A percentile compares a stretch with the other conserved stretches of the same genome.
Conservation (phyloP, 2,329 filamentous ascomycete genomes). For the Beauveria australis region DNA sequence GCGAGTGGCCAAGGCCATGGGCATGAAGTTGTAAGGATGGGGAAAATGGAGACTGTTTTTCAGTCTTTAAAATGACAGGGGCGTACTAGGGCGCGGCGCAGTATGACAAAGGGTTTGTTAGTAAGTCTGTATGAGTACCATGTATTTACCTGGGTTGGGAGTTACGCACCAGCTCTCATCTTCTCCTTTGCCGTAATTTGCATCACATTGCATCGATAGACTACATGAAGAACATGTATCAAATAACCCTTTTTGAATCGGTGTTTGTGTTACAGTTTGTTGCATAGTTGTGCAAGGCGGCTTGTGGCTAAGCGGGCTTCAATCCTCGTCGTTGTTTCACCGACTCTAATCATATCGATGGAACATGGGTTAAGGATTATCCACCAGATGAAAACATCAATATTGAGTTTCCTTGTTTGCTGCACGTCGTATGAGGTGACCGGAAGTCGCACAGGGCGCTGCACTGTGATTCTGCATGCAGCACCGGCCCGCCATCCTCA, state of each 20-base stretch:
- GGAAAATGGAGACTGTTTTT: neutral
- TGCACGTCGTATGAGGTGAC: neutral
- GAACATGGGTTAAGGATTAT: neutral
- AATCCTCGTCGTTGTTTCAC: neutral
- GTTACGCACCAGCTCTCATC: neutral
- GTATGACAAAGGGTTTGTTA: slow-evolving; percentile 2
- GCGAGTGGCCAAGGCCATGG: slow-evolving; percentile 80
- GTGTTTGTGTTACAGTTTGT: neutral
- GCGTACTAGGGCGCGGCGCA: neutral
- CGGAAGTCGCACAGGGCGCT: neutral
- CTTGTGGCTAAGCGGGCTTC: neutral
- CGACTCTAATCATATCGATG: no score
- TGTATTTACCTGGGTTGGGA: neutral
- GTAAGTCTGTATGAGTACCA: slow-evolving; percentile 5
- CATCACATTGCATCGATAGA: slow-evolving; percentile 4
- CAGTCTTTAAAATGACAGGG: neutral
- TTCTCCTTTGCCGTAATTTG: neutral
- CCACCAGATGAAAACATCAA: neutral
- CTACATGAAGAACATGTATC: neutral
- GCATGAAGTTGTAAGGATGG: slow-evolving; percentile 76
- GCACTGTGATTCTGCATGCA: neutral
- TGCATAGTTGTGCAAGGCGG: neutral
- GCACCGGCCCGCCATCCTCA: neutral
- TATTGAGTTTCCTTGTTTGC: neutral
- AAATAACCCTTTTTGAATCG: neutral